phyloP scores from a whole-genome alignment of 169 alveolate genomes.

The Eimeria zaria region DNA sequence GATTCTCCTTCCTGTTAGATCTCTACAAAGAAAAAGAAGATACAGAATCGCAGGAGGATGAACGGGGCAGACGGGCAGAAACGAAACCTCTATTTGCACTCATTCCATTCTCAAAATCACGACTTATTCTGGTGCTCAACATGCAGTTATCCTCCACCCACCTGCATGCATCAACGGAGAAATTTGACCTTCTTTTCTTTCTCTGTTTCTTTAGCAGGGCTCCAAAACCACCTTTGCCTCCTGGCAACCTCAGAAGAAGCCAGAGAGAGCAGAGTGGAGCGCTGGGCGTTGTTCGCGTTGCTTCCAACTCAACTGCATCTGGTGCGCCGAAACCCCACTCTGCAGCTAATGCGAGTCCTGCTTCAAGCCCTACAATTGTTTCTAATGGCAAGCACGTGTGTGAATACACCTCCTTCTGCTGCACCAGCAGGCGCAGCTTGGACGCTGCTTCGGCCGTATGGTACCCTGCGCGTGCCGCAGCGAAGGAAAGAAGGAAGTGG shows the following conservation, averaged over 20 bases:
- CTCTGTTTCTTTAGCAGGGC: slow-evolving; percentile 80
- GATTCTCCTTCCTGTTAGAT: slow-evolving; percentile 87
- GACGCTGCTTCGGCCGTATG: slow-evolving; percentile 27
- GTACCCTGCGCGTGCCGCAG: slow-evolving; percentile 70
- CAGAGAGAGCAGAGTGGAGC: slow-evolving; percentile 63
- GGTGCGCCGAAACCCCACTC: background rate
- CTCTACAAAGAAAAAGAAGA: slow-evolving; percentile 80
- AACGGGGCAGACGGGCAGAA: background rate
- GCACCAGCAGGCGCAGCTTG: slow-evolving; percentile 71
- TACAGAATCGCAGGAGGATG: background rate
- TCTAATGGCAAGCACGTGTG: slow-evolving; percentile 29
- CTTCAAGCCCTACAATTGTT: slow-evolving; percentile 31
- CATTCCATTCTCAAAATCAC: background rate
- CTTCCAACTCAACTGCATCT: background rate
- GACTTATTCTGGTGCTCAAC: background rate
- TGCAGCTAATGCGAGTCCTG: slow-evolving; percentile 20
- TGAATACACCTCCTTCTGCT: slow-evolving; percentile 38
- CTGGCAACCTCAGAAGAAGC: slow-evolving; percentile 81
- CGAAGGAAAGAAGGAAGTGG: slow-evolving; percentile 36
- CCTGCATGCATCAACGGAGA: slow-evolving; percentile 80
- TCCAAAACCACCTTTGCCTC: slow-evolving; percentile 89
- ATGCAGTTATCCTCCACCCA: background rate
- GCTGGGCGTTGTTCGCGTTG: background rate
- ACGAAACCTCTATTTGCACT: background rate
- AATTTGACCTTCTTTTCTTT: slow-evolving; percentile 47